Evolutionary conservation across 768 basidiomycete species (phyloP), one percentile per base, ranked within the genome.

Genomic region (Boletus sensibilis): DNA sequence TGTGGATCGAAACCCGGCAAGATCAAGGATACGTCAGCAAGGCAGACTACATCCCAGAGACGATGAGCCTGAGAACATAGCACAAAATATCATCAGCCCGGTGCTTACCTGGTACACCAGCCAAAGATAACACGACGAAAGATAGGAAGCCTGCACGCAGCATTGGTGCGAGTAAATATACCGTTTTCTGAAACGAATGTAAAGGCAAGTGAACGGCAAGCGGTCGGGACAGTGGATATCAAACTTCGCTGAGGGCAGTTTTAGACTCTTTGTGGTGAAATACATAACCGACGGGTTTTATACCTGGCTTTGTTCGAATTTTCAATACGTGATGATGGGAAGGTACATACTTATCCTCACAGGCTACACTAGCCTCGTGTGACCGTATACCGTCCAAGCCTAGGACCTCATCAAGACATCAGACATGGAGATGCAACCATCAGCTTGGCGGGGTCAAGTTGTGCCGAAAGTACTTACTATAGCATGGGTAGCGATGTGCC

Each of bases 1-100:
- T 77, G 76, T 18, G 74, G 72, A 53, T 80, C 75, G 50, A 79
- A 78, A 31, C 73, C 78, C 1, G 78, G 79, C 52, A 82, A 70
- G 55, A 72, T 78, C 38, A 80, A 63, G n/a, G 80, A 77, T 8
- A 41, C 16, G 16, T 61, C 38, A n/a, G 64, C 60, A 25, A 37
- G 43, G 38, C 58, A 55, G 41, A 48, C 59, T 64, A 49, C 38
- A 16, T 12, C 16, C 41, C 41, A 25, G 18, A 6, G 11, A 31
- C 23, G 16, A 10, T 40, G 13, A 55, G 39, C 21, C 33, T 38
- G 52, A 50, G 48, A 52, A 52, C 23, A n/a, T 1, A 12, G 23
- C 21, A 9, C 27, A 2, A 44, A 27, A 25, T 3, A 38, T 14
- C 16, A 5, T 16, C 14, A 4, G 31, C 31, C 37, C 12, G 20